Conservation (phyloP, 441 rosid genomes). For the Euphorbia celastroides region DNA sequence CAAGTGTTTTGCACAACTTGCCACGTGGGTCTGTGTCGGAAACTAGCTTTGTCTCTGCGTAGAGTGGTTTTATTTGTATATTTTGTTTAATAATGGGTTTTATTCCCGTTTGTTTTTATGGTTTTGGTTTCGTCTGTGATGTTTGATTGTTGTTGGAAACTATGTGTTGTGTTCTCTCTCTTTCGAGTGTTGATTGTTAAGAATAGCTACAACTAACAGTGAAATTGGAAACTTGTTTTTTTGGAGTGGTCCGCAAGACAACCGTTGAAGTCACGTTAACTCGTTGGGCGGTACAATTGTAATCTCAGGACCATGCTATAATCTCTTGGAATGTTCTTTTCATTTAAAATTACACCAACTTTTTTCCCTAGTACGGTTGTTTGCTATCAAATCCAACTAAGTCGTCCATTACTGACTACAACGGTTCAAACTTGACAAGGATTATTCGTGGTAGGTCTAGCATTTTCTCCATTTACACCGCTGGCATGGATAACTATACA, state of each 20-base stretch:
- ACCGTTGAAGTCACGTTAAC: too few species aligned
- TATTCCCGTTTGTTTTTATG: not conserved
- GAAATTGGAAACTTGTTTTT: too few species aligned
- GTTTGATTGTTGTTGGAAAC: not conserved
- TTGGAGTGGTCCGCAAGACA: not conserved
- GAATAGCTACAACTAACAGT: too few species aligned
- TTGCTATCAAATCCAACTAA: not conserved
- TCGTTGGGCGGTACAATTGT: too few species aligned
- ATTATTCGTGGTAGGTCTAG: too few species aligned
- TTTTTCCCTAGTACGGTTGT: not conserved
- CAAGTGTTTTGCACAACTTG: conserved; percentile 70
- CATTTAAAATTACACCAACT: not conserved
- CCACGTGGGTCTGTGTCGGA: conserved; percentile 34
- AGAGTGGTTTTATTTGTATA: conserved; percentile 7
- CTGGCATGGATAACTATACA: not conserved
- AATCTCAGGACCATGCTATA: too few species aligned
- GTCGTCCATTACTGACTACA: not conserved
- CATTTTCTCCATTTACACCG: not conserved
- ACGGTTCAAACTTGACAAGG: not conserved
- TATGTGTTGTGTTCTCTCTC: not conserved
- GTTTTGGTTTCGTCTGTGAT: not conserved
- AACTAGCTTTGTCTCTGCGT: conserved; percentile 39
- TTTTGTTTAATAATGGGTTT: conserved; percentile 6
- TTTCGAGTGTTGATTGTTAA: not conserved
- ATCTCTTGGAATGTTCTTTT: too few species aligned